Evolutionary conservation across 352 stramenopile genomes (phyloP).

Genomic region (Aphanomyces stellatus): DNA sequence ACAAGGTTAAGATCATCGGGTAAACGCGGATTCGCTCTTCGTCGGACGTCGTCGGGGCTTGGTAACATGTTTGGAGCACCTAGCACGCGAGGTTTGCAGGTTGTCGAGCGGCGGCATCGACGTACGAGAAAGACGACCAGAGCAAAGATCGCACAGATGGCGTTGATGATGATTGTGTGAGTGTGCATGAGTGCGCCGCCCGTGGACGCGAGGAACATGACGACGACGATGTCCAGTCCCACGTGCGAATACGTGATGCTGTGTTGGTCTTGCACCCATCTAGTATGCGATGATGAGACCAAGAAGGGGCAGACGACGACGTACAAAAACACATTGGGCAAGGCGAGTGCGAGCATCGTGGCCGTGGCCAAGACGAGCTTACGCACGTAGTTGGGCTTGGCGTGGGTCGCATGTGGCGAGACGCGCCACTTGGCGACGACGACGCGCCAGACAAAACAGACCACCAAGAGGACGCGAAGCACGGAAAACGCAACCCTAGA

Average conservation of each 20-base stretch:
- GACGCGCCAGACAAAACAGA: neutral
- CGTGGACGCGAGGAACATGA: conserved; percentile 80
- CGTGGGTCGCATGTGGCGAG: too few relatives aligned
- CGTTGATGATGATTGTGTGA: conserved; percentile 22
- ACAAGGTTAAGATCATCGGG: conserved; percentile 68
- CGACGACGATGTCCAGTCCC: conserved; percentile 63
- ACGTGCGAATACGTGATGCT: conserved; percentile 49
- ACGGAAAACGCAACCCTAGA: neutral
- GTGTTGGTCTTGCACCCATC: conserved; percentile 10
- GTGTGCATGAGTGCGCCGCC: conserved; percentile 64
- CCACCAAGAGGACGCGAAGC: neutral
- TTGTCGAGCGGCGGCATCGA: neutral
- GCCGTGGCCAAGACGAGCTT: neutral
- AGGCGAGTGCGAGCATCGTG: neutral
- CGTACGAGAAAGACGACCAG: neutral
- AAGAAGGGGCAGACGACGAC: too few relatives aligned
- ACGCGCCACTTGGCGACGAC: too few relatives aligned
- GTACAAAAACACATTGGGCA: conserved; percentile 17
- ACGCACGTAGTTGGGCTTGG: neutral
- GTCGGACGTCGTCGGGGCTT: neutral
- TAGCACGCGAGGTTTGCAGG: neutral
- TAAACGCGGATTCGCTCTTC: conserved; percentile 28
- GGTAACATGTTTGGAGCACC: neutral
- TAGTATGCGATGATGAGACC: neutral
- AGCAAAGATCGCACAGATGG: conserved; percentile 48